phyloP scores from a whole-genome alignment of 495 filamentous ascomycete genomes.

The Evansstolkia leycettana region DNA sequence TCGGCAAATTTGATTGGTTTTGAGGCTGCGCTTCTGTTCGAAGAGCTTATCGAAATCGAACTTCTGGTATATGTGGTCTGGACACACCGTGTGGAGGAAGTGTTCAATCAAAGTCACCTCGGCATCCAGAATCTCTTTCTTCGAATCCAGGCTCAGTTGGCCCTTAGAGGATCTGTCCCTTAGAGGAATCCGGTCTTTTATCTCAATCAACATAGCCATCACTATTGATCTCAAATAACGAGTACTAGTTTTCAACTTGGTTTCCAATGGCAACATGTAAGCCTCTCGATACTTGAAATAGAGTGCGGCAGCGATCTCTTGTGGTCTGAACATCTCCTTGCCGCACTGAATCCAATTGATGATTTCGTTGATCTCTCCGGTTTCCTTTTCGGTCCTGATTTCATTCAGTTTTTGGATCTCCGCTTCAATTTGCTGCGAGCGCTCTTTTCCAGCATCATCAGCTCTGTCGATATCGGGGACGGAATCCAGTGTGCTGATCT shows the following conservation, averaged over 20 bases:
- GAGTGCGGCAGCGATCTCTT: constrained; percentile 5
- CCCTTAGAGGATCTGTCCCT: too few species aligned
- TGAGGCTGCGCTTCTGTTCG: constrained; percentile 13
- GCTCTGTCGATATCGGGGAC: constrained; percentile 23
- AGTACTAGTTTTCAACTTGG: constrained; percentile 24
- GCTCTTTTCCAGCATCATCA: constrained; percentile 20
- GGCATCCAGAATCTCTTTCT: constrained; percentile 4
- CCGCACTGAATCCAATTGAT: constrained; percentile 24
- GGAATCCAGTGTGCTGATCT: constrained; percentile 22
- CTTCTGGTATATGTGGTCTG: constrained; percentile 16
- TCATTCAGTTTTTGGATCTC: constrained; percentile 24
- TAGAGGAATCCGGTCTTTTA: background rate
- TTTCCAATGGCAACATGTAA: constrained; percentile 21
- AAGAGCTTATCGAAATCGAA: constrained; percentile 28
- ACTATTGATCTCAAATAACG: constrained; percentile 21
- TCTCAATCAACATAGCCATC: constrained; percentile 19
- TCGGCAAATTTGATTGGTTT: constrained; percentile 4
- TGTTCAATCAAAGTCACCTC: constrained; percentile 22
- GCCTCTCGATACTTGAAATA: constrained; percentile 10
- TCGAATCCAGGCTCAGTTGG: background rate
- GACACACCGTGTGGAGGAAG: constrained; percentile 23
- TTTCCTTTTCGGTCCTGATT: constrained; percentile 21
- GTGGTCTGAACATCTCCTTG: constrained; percentile 8
- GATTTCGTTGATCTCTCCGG: constrained; percentile 27
- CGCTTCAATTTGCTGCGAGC: constrained; percentile 19